Evolutionary conservation across 768 basidiomycete genomes (phyloP).

Genomic region (Chalciporus pseudorubinellus): DNA sequence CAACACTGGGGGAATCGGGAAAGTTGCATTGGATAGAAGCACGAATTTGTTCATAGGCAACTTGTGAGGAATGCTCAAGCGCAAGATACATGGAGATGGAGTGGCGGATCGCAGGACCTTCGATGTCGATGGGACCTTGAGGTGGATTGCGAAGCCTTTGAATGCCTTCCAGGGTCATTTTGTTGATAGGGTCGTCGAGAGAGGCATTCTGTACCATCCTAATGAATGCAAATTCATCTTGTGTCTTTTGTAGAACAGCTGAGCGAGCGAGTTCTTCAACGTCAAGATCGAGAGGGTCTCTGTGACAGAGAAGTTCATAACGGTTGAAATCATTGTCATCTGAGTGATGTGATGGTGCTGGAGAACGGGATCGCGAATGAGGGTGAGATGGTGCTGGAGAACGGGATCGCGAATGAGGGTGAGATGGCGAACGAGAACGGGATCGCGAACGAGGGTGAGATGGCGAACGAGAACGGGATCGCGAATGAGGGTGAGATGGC

Average conservation of each 20-base stretch:
- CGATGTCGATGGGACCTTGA: neutral
- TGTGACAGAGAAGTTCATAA: no score
- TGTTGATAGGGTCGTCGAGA: neutral
- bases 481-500: no score
- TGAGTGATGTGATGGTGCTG: no score
- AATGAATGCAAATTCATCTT: neutral
- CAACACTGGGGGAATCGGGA: neutral
- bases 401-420: no score
- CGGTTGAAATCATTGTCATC: no score
- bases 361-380: no score
- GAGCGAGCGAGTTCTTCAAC: neutral
- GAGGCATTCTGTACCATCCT: neutral
- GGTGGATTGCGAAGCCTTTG: neutral
- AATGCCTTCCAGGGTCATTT: neutral
- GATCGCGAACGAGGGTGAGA: no score
- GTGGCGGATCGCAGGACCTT: neutral
- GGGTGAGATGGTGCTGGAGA: no score
- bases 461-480: no score
- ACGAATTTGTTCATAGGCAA: slow-evolving; percentile 27
- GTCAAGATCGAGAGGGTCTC: neutral
- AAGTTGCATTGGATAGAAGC: slow-evolving; percentile 17
- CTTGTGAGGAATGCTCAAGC: no score
- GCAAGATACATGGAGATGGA: neutral
- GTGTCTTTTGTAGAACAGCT: neutral
- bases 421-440: no score